These are phyloP conservation scores for Talaromyces funiculosus DNA, from an alignment of 2,329 filamentous ascomycete species.

Conservation along the genomic window DNA sequence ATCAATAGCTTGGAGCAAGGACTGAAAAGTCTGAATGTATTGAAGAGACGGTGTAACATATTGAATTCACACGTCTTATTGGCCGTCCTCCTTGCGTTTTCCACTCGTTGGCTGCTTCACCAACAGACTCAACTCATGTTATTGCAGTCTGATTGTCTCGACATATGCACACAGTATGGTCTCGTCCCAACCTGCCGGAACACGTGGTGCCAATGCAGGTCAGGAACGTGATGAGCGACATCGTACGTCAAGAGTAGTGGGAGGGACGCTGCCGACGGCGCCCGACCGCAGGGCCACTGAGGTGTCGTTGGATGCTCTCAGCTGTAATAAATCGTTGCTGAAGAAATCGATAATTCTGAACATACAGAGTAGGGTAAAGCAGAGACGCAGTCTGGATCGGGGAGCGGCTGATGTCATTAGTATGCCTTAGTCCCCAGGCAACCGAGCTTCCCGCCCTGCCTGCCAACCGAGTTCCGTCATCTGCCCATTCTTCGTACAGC, in stretches of 20 bases:
- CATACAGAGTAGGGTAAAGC: too few species aligned
- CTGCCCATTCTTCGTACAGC: not conserved
- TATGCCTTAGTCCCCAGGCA: constrained; percentile 7
- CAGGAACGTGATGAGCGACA: not conserved
- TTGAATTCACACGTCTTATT: not conserved
- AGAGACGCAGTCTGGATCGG: not conserved
- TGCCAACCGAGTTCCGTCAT: not conserved
- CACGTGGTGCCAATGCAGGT: constrained; percentile 10
- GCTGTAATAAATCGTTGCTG: too few species aligned
- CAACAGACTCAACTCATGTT: not conserved
- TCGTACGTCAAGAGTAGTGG: not conserved
- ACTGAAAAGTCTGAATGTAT: too few species aligned
- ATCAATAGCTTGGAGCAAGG: not conserved
- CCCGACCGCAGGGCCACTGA: too few species aligned
- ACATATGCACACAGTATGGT: too few species aligned
- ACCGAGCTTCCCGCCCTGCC: not conserved
- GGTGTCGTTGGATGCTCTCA: too few species aligned
- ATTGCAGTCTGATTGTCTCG: too few species aligned
- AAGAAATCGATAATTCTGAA: too few species aligned
- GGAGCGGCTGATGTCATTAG: not conserved
- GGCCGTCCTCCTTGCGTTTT: not conserved
- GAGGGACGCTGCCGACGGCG: not conserved
- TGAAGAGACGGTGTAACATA: not conserved
- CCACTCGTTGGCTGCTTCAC: not conserved
- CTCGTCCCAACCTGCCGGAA: not conserved